phyloP scores from a whole-genome alignment of 169 alveolate species.

The Babesia gibsoni region DNA sequence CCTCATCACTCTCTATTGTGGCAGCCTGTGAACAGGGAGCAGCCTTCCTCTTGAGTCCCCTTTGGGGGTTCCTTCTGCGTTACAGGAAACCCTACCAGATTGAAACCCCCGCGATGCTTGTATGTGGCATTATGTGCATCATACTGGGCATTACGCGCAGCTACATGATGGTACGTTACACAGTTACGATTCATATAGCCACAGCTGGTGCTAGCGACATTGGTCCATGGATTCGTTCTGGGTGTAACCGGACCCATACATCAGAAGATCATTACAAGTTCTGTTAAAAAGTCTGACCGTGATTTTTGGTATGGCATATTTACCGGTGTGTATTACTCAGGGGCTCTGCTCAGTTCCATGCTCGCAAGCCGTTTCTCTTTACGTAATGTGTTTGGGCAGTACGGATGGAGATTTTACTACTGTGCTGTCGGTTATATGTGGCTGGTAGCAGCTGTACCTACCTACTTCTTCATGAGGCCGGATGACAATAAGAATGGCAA shows the following conservation, averaged over 20 bases:
- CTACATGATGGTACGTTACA: conserved; percentile 24
- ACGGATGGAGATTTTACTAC: conserved; percentile 49
- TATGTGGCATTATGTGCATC: conserved; percentile 85
- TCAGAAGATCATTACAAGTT: conserved; percentile 14
- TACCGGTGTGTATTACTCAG: conserved; percentile 20
- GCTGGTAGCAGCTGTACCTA: background rate
- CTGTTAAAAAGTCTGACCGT: background rate
- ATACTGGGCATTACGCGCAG: conserved; percentile 55
- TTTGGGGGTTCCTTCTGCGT: conserved; percentile 88
- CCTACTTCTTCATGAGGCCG: background rate
- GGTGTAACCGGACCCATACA: conserved; percentile 25
- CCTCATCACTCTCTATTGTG: conserved; percentile 77
- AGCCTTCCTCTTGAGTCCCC: conserved; percentile 78
- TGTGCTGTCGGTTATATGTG: conserved; percentile 20
- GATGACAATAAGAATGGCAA: too few species aligned
- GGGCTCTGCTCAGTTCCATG: conserved; percentile 26
- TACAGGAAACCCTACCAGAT: conserved; percentile 80
- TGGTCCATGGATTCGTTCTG: conserved; percentile 41
- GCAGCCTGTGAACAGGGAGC: conserved; percentile 81
- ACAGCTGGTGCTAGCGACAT: conserved; percentile 22
- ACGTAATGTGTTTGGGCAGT: background rate
- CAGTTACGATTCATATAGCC: background rate
- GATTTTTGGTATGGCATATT: conserved; percentile 5
- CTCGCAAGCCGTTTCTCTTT: conserved; percentile 6
- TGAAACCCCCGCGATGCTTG: conserved; percentile 77